phyloP scores from a whole-genome alignment of 192 early-diverging fungal species.

The Borealophlyctis nickersoniae region DNA sequence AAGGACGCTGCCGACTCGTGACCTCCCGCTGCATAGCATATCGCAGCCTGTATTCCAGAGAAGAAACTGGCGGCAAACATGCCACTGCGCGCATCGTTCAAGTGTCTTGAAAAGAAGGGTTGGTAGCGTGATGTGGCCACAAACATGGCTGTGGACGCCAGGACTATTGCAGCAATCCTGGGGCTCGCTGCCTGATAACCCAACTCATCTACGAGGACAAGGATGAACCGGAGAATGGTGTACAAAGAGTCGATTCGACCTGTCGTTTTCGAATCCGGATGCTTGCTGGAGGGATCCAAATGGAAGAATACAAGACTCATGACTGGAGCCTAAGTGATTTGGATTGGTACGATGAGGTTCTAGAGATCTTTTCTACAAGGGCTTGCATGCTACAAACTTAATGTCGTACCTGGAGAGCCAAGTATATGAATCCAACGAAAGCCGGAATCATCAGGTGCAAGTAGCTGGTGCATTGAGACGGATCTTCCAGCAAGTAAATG shows the following conservation, averaged over 20 bases:
- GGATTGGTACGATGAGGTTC: too few species aligned
- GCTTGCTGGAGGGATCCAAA: slow-evolving; percentile 5
- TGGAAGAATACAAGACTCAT: background rate
- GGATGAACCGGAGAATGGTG: slow-evolving; percentile 4
- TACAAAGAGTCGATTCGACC: slow-evolving; percentile 23
- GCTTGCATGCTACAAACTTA: too few species aligned
- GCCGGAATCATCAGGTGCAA: slow-evolving; percentile 9
- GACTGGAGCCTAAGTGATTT: background rate
- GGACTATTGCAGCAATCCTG: background rate
- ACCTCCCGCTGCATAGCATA: background rate
- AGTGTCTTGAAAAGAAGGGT: slow-evolving; percentile 11
- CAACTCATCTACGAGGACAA: slow-evolving; percentile 4
- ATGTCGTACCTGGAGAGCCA: slow-evolving; percentile 15
- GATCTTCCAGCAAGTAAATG: background rate
- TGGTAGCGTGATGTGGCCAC: slow-evolving; percentile 9
- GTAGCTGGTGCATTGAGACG: background rate
- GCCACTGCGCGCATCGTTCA: slow-evolving; percentile 19
- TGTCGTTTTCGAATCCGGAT: slow-evolving; percentile 15
- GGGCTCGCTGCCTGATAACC: background rate
- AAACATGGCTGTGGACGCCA: background rate
- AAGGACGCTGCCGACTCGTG: slow-evolving; percentile 1
- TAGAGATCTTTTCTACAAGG: too few species aligned
- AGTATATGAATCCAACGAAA: slow-evolving; percentile 6
- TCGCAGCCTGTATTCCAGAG: slow-evolving; percentile 10
- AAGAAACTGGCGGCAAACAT: slow-evolving; percentile 8